Base-by-base conservation (phyloP, 1,139 yeast species). In the Saccharomycopsis hybrid region DNA sequence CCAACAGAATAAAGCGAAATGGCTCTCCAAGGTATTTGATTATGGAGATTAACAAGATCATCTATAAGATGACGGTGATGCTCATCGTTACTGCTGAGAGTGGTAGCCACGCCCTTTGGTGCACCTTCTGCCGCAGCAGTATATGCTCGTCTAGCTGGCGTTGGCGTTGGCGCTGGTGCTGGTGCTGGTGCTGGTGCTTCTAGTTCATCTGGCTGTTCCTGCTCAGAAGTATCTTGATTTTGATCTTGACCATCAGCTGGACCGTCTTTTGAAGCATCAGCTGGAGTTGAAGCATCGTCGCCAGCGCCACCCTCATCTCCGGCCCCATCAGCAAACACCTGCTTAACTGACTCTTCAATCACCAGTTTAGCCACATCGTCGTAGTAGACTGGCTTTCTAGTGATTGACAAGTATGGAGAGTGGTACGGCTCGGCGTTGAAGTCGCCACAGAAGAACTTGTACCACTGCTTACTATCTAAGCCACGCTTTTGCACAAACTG, bases 341-440 rank as follows among this genome's bases (percentile, higher is more conserved):
- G 44, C 5, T 27, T 38, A 11, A 65, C 72, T 40, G 64, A 64
- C 46, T 72, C 78, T 33, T 72, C 65, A 51, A 71, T 72, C 2
- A 74, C 77, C 55, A 71, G 76, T 53, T 70, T 71, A 41, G 65
- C 73, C 44, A 64, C 72, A 35, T 44, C 53, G 13, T 67, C 71
- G 55, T 81, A 80, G 5, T 59, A 54, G 1, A 80, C 69, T 2
- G 54, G 52, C 30, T 51, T 47, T 41, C 51, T 40, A 2, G 54
- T 50, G 2, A 46, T 0, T 1, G 92, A 83, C 24, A 85, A 65
- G 60, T 88, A 89, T 2, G 96, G 96, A 0, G 90, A 63, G 61
- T 89, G 95, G 63, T 74, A 85, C 0, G 96, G 96, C 60, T 87
- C 94, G 1, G 95, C 80, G 60, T 90, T 89, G 69, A 86, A 85